These are phyloP conservation scores for Xylaria sp. DNA, from an alignment of 2,329 filamentous ascomycete species.

Conservation along the genomic window DNA sequence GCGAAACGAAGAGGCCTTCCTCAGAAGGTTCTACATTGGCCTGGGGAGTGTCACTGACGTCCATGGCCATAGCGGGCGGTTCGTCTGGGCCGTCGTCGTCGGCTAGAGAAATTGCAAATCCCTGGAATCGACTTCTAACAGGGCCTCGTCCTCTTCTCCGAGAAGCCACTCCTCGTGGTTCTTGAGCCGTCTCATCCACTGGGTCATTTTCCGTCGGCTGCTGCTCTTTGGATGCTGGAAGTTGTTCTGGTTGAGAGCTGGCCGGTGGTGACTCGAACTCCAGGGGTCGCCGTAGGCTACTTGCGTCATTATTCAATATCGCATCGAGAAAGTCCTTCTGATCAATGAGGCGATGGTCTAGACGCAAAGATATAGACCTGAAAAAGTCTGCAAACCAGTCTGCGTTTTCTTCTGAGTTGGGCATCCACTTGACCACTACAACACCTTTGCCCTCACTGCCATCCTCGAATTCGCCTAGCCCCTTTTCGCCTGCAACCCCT, in stretches of 20 bases:
- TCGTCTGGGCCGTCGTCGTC: constrained; percentile 51
- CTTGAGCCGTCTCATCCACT: constrained; percentile 29
- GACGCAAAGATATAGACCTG: constrained; percentile 73
- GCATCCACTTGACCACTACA: constrained; percentile 79
- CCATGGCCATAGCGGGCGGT: constrained; percentile 27
- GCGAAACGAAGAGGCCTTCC: constrained; percentile 67
- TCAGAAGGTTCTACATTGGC: constrained; percentile 50
- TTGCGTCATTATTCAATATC: constrained; percentile 83
- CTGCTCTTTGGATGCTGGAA: constrained; percentile 29
- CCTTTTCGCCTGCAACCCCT: constrained; percentile 78
- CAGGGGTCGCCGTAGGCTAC: constrained; percentile 75
- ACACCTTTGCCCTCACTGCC: constrained; percentile 75
- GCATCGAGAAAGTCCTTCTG: constrained; percentile 93
- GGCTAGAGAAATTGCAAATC: constrained; percentile 67
- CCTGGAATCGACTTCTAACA: constrained; percentile 72
- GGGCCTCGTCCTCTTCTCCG: constrained; percentile 54
- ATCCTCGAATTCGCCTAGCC: constrained; percentile 71
- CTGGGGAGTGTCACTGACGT: constrained; percentile 16
- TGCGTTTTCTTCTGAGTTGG: constrained; percentile 63
- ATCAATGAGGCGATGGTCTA: constrained; percentile 85
- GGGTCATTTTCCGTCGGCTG: constrained; percentile 46
- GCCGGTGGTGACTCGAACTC: constrained; percentile 58
- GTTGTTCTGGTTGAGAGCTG: constrained; percentile 43
- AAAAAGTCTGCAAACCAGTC: constrained; percentile 78
- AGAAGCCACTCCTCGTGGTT: constrained; percentile 30